Percentiles rank a stretch among this genome's conserved stretches.
Evolutionary conservation across 2,329 filamentous ascomycete genomes (phyloP).

Genomic region (Orbilia ellipsospora): DNA sequence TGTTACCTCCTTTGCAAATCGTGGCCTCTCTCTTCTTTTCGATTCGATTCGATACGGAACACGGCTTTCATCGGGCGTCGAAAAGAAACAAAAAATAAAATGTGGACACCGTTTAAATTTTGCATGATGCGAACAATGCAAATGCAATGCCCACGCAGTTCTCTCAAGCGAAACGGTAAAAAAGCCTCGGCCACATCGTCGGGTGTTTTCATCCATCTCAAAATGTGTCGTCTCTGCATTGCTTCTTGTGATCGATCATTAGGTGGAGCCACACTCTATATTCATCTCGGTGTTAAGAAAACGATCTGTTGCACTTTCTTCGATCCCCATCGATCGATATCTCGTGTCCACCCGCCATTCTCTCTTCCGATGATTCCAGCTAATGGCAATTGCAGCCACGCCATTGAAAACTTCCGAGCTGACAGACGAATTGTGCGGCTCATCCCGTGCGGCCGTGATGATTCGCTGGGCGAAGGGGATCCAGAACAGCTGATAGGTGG

Average conservation of each 20-base stretch:
- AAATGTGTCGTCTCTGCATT: too few species aligned
- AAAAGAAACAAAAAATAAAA: neutral
- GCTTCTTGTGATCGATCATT: too few species aligned
- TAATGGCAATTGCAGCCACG: constrained; percentile 8
- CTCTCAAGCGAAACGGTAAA: too few species aligned
- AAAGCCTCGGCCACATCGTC: too few species aligned
- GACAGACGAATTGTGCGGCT: constrained; percentile 4
- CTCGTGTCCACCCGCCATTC: neutral
- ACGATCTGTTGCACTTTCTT: neutral
- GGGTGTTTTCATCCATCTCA: too few species aligned
- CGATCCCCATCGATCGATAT: neutral
- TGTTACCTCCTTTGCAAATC: neutral
- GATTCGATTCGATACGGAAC: neutral
- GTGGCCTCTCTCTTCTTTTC: neutral
- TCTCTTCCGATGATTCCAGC: neutral
- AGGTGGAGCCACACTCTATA: too few species aligned
- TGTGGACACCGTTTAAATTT: neutral
- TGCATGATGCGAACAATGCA: neutral
- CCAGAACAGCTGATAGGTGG: constrained; percentile 22
- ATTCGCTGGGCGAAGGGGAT: constrained; percentile 16
- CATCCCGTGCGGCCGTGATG: constrained; percentile 7
- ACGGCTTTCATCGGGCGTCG: constrained; percentile 1
- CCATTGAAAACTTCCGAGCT: constrained; percentile 5
- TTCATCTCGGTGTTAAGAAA: too few species aligned
- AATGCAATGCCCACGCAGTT: neutral